Base-by-base conservation (phyloP, 345 rosid genomes). In the Gossypium bickii region DNA sequence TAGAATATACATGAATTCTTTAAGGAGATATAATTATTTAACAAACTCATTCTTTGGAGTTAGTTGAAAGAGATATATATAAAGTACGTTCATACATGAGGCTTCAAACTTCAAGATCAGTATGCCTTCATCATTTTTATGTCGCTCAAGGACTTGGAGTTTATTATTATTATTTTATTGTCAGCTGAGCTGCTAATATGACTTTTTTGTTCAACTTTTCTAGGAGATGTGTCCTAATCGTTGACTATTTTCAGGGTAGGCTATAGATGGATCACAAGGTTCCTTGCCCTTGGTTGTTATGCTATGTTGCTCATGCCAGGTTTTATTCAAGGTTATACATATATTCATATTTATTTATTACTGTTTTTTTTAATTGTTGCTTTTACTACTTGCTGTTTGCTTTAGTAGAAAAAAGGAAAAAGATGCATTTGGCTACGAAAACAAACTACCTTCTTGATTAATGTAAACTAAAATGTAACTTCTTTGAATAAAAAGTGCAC, bases 271-370 rank as follows among this genome's bases (percentile, higher is more conserved):
- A 86, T 95, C 78, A 27, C 86, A 80, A 85, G 94, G 80, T 95
- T 93, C 79, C 78, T 91, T 72, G 98, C 99, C 67, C 99, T 95
- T 82, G 97, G 96, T 15, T 93, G 88, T 81, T 95, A 93, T 80
- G 83, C 96, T 20, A 72, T 91, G 61, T 74, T 93, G 65, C 97
- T 93, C 49, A 79, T 93, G 88, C 98, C 99, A 11, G 99, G 98
- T 79, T 95, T 95, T 75, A 84, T 95, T 82, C 97, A 91, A 93
- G 96, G 98, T 95, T 71, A 72, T 22, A 16, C 73, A 52, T 51
- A 17, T 52, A 24, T 49, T 49, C 16, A n/a, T 24, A 13, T 47
- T 67, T 13, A 24, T 48, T 49, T 24, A 66, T 66, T 25, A 9
- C 43, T 68, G 17, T 48, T 13, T 2, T 34, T 22, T 15, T 68